Evolutionary conservation across 768 basidiomycete species (phyloP).

Genomic region (Multifurca ochricompacta): DNA sequence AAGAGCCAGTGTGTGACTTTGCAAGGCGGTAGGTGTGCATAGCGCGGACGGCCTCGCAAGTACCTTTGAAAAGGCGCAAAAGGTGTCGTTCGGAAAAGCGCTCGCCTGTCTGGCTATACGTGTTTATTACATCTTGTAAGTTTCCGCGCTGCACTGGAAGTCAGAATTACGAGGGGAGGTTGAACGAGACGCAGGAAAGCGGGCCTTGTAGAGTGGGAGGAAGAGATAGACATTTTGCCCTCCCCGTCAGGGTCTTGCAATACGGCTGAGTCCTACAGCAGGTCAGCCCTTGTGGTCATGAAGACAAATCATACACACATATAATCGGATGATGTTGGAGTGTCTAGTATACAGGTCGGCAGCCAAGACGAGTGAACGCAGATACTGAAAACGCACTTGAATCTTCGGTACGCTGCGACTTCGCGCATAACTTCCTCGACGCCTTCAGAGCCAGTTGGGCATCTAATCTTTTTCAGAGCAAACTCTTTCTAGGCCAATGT

Average conservation of each 20-base stretch:
- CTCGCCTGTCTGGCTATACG: constrained; percentile 72
- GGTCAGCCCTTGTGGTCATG: constrained; percentile 14
- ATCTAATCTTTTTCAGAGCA: constrained; percentile 94
- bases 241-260: constrained; percentile 91
- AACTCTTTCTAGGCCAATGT: constrained; percentile 60
- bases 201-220: constrained; percentile 83
- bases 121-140: constrained; percentile 89
- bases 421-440: constrained; percentile 87
- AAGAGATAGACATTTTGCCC: constrained; percentile 96
- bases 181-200: constrained; percentile 11
- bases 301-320: constrained; percentile 39
- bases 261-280: constrained; percentile 77
- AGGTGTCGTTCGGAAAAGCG: constrained; percentile 86
- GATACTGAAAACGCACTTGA: constrained; percentile 55
- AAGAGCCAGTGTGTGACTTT: constrained; percentile 22
- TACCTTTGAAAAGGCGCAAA: constrained; percentile 84
- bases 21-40: constrained; percentile 84
- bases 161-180: constrained; percentile 7
- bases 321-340: constrained; percentile 92
- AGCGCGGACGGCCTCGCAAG: constrained; percentile 87
- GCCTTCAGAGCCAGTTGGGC: constrained; percentile 79
- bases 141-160: constrained; percentile 62
- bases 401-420: constrained; percentile 89
- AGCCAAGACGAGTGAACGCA: neutral
- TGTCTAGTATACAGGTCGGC: constrained; percentile 44